Conservation (phyloP, 2,329 filamentous ascomycete genomes). For the Penicillium glabrum region DNA sequence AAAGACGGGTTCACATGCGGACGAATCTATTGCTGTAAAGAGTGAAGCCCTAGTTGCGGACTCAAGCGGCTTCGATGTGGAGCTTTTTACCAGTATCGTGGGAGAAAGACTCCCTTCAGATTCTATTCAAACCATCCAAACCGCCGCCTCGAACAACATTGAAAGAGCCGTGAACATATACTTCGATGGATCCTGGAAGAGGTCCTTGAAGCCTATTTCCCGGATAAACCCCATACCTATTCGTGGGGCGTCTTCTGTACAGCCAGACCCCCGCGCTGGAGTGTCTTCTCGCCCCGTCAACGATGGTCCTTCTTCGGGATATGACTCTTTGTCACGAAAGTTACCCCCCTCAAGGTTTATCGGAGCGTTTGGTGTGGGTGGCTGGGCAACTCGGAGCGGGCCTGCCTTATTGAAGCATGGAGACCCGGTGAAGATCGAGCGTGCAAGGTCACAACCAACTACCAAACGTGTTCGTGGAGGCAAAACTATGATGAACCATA, state of each 20-base stretch:
- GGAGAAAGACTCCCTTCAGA: conserved; percentile 50
- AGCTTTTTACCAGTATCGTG: conserved; percentile 58
- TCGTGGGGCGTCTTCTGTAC: conserved; percentile 7
- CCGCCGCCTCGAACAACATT: conserved; percentile 53
- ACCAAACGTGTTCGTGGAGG: conserved; percentile 47
- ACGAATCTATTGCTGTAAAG: background rate
- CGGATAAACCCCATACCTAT: conserved; percentile 9
- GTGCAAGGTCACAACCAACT: conserved; percentile 71
- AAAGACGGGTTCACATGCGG: background rate
- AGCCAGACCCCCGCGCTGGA: background rate
- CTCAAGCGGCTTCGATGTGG: conserved; percentile 52
- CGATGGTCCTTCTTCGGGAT: background rate
- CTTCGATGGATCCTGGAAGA: conserved; percentile 63
- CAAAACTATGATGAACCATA: conserved; percentile 54
- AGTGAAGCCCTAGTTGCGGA: background rate
- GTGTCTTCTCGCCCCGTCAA: background rate
- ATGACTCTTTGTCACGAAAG: conserved; percentile 17
- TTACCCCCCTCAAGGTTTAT: conserved; percentile 43
- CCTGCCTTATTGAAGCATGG: conserved; percentile 72
- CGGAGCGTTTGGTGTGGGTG: conserved; percentile 86
- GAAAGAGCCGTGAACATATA: conserved; percentile 65
- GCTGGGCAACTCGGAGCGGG: conserved; percentile 88
- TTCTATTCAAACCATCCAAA: conserved; percentile 50
- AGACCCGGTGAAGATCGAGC: conserved; percentile 81
- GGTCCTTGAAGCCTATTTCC: conserved; percentile 12